A percentile compares a stretch with the other conserved stretches of the same genome.
These are phyloP conservation scores for Pyropia yezoensis DNA, from an alignment of 23 red algal species.

Conservation along the genomic window DNA sequence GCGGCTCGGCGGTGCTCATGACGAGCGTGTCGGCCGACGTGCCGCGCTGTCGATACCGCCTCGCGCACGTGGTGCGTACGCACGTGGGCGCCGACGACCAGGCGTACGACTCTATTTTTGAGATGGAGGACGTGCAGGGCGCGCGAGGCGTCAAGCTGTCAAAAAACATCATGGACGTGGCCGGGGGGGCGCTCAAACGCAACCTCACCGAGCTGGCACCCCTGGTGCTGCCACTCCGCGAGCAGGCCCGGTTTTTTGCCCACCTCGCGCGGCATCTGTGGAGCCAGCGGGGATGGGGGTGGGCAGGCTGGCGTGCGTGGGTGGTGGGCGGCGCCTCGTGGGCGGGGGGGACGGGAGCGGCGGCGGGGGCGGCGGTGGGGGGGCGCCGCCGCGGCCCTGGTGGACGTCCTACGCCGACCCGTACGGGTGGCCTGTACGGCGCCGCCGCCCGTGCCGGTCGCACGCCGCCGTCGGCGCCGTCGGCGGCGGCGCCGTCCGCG, in stretches of 20 bases:
- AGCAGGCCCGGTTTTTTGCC: constrained; percentile 69
- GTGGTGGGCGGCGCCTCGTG: too few species aligned
- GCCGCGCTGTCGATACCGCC: constrained; percentile 43
- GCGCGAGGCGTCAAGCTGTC: constrained; percentile 88
- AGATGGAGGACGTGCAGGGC: constrained; percentile 82
- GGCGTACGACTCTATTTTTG: constrained; percentile 90
- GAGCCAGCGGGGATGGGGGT: too few species aligned
- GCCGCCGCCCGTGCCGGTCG: constrained; percentile 15
- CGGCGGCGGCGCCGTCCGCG: not conserved
- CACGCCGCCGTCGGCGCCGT: too few species aligned
- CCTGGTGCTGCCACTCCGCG: constrained; percentile 78
- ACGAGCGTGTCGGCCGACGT: constrained; percentile 37
- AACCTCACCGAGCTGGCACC: constrained; percentile 84
- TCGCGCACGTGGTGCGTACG: constrained; percentile 83
- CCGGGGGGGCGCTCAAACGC: constrained; percentile 72
- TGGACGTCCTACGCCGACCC: not conserved
- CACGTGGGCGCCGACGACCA: constrained; percentile 83
- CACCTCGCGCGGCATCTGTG: constrained; percentile 26
- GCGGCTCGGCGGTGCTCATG: constrained; percentile 70
- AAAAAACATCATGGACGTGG: constrained; percentile 97
- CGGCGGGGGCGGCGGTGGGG: constrained; percentile 16
- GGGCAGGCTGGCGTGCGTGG: too few species aligned
- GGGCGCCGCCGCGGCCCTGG: too few species aligned
- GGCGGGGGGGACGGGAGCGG: too few species aligned
- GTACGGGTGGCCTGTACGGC: not conserved